phyloP scores from a whole-genome alignment of 768 basidiomycete species.

The Daedalea quercina region DNA sequence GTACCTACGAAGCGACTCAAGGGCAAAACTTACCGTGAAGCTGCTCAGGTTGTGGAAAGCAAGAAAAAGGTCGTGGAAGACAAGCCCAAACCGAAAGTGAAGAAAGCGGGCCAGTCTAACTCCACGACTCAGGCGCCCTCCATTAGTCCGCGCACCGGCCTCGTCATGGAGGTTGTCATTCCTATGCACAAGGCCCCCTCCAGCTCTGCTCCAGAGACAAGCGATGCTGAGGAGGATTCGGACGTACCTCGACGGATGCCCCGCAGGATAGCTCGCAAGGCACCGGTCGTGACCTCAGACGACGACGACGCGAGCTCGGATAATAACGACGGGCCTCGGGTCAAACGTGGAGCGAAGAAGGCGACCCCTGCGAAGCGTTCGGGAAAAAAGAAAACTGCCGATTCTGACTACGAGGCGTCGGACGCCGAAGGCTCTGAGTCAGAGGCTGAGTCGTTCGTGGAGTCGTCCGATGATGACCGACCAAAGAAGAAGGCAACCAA shows the following conservation, averaged over 20 bases:
- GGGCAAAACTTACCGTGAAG: slow-evolving; percentile 68
- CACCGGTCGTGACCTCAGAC: slow-evolving; percentile 44
- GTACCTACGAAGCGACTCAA: slow-evolving; percentile 60
- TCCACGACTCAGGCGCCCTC: not conserved
- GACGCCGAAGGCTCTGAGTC: slow-evolving; percentile 18
- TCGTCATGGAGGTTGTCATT: slow-evolving; percentile 55
- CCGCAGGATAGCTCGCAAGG: slow-evolving; percentile 26
- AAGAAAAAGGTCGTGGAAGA: slow-evolving; percentile 2
- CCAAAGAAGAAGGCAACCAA: slow-evolving; percentile 25
- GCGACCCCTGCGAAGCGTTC: slow-evolving; percentile 4
- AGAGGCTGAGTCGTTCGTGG: slow-evolving; percentile 16
- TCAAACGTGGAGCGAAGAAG: slow-evolving; percentile 7
- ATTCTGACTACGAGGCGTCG: slow-evolving; percentile 1
- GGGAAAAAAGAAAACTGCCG: slow-evolving; percentile 5
- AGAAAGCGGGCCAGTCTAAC: not conserved
- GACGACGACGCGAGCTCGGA: slow-evolving; percentile 23
- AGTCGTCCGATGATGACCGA: slow-evolving; percentile 10
- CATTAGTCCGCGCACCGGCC: slow-evolving; percentile 21
- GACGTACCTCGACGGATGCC: slow-evolving; percentile 22
- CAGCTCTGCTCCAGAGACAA: slow-evolving; percentile 27
- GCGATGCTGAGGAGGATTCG: slow-evolving; percentile 26
- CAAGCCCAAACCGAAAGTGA: not conserved
- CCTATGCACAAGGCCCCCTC: slow-evolving; percentile 21
- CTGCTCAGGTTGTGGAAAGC: slow-evolving; percentile 29
- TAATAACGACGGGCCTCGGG: slow-evolving; percentile 6